Base-by-base conservation (phyloP, 2,329 filamentous ascomycete species). In the Cercospora zeina region DNA sequence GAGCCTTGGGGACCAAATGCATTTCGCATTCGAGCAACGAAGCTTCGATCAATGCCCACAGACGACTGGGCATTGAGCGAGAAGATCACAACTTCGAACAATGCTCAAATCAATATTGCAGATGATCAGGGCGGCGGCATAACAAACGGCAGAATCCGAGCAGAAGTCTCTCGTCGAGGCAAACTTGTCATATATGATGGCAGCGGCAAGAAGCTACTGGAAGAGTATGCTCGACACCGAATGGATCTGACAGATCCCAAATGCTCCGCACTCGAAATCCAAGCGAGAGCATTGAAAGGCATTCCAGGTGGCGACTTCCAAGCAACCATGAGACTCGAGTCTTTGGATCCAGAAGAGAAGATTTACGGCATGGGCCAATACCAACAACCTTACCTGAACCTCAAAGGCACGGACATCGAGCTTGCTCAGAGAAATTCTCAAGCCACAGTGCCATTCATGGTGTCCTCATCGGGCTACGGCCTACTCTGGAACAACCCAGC, bases 321-420 rank as follows among this genome's bases (percentile, higher is more conserved):
- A 57, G 74, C 88, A 8, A 87, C 84, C 0, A 77, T 81, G 66
- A 79, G 86, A 0, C 80, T 88, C 58, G 86, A 88, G 70, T 83
- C 81, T 1, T 70, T 83, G 10, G 62, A 51, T 58, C 73, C 75
- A 0, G 75, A 82, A 16, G 86, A 89, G 71, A 84, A 82, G 69
- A 82, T 89, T n/a, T 89, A 81, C 68, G 86, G 86, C 19, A 88
- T 88, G 85, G 86, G 86, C 0, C 86, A 89, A 72, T 88, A 89
- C 63, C 86, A 89, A 68, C 85, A 89, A 66, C 82, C 84, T 0
- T 80, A 78, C 56, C 76, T 89, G n/a, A 80, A 88, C 69, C 77
- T 88, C 54, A 88, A 88, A 67, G 86, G 86, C 0, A 70, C 77
- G 0, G 85, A 88, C 61, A 72, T 88, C 1, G 86, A 89, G 69